These are phyloP conservation scores for Sutorius eximius DNA, from an alignment of 1,284 basidiomycete genomes.

Conservation along the genomic window DNA sequence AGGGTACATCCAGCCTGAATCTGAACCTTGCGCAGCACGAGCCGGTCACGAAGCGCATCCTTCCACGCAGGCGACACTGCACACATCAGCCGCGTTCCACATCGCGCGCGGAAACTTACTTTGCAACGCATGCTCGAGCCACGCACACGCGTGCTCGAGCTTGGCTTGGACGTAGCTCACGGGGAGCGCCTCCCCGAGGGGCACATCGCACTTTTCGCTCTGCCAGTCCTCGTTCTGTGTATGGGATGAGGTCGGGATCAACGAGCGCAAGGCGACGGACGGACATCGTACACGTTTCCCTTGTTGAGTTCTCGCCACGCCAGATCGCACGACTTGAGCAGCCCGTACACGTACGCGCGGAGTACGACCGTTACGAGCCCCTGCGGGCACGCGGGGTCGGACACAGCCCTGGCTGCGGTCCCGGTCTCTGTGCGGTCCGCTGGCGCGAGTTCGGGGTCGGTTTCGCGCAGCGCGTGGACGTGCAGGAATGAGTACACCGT, in stretches of 20 bases:
- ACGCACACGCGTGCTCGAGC: conserved; percentile 62
- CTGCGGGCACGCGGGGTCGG: too few species aligned
- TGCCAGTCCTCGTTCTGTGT: conserved; percentile 83
- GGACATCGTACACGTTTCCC: conserved; percentile 73
- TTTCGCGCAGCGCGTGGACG: conserved; percentile 64
- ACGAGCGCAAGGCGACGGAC: too few species aligned
- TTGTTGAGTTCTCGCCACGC: conserved; percentile 79
- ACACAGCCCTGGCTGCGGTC: conserved; percentile 16
- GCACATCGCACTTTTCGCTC: conserved; percentile 82
- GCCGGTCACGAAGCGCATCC: conserved; percentile 50
- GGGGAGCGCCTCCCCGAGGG: conserved; percentile 71
- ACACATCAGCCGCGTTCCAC: not conserved
- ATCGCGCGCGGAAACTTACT: conserved; percentile 26
- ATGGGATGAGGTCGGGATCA: too few species aligned
- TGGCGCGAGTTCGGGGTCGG: conserved; percentile 61
- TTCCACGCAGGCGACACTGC: conserved; percentile 45
- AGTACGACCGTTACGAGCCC: conserved; percentile 72
- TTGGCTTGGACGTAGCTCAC: conserved; percentile 56
- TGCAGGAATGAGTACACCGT: conserved; percentile 84
- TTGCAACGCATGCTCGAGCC: conserved; percentile 45
- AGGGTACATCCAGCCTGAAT: not conserved
- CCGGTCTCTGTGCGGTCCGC: conserved; percentile 10
- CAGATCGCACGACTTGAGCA: conserved; percentile 83
- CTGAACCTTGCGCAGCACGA: conserved; percentile 58
- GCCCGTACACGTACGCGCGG: conserved; percentile 65